phyloP scores from a whole-genome alignment of 2,329 filamentous ascomycete genomes.

The Magnaporthales sp. region DNA sequence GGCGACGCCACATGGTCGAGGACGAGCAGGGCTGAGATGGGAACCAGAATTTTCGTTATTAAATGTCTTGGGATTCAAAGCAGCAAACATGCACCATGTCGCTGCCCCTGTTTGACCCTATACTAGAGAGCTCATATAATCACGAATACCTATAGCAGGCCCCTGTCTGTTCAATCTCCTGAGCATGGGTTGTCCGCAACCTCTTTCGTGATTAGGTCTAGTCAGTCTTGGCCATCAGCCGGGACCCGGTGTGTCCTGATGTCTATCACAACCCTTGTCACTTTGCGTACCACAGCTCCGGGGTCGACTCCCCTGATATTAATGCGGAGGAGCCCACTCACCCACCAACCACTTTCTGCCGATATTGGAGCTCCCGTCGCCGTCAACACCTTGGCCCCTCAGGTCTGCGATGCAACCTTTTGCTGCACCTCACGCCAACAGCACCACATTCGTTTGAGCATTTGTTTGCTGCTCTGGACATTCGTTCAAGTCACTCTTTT shows the following conservation, averaged over 20 bases:
- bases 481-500: background rate
- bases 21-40: background rate
- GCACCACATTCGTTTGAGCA: conserved; percentile 4
- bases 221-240: background rate
- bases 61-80: background rate
- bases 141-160: background rate
- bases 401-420: conserved; percentile 7
- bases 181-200: background rate
- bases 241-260: background rate
- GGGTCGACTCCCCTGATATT: background rate
- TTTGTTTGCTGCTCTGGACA: background rate
- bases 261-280: background rate
- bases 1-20: background rate
- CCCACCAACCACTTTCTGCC: background rate
- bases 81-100: background rate
- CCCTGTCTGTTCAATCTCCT: background rate
- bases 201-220: conserved; percentile 3
- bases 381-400: background rate
- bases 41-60: background rate
- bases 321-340: background rate
- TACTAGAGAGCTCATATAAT: too few species aligned
- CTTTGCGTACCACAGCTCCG: background rate
- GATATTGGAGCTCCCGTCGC: background rate
- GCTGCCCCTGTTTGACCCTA: background rate
- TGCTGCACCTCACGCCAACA: background rate